Conservation (phyloP, 2,329 filamentous ascomycete genomes). For the Fusarium pilosicola region DNA sequence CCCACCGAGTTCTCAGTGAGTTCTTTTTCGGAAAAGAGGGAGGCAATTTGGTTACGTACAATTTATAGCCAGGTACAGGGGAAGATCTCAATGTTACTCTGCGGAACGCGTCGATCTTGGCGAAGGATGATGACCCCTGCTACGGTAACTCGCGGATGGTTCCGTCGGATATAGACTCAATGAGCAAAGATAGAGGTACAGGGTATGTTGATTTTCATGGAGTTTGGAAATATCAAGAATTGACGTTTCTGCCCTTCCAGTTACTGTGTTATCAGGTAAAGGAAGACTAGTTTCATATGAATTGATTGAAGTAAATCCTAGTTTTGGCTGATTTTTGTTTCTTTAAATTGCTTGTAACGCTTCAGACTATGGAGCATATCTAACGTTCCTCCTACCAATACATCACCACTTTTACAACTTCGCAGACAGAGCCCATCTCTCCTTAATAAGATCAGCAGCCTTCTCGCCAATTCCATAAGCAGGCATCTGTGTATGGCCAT, state of each 20-base stretch:
- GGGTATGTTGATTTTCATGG: not conserved
- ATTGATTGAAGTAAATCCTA: too few species aligned
- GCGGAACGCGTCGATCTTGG: slow-evolving; percentile 9
- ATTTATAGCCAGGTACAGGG: not conserved
- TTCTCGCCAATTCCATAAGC: slow-evolving; percentile 68
- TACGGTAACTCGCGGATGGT: not conserved
- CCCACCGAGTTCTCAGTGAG: not conserved
- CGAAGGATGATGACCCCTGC: not conserved
- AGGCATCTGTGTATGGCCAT: slow-evolving; percentile 63
- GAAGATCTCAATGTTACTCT: slow-evolving; percentile 19
- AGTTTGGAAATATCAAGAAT: not conserved
- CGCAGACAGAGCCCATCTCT: slow-evolving; percentile 31
- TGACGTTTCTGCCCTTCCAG: not conserved
- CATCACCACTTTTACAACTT: not conserved
- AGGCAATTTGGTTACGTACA: not conserved
- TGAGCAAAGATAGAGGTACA: not conserved
- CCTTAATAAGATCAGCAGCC: slow-evolving; percentile 59
- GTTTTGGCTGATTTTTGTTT: not conserved
- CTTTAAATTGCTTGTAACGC: not conserved
- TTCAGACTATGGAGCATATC: not conserved
- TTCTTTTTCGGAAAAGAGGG: not conserved
- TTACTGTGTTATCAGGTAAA: not conserved
- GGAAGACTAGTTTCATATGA: not conserved
- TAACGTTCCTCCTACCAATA: not conserved
- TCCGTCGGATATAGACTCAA: not conserved